Evolutionary conservation across 2,329 filamentous ascomycete genomes (phyloP), one percentile per base, ranked within the genome.

Genomic region (Xylaria sp.): DNA sequence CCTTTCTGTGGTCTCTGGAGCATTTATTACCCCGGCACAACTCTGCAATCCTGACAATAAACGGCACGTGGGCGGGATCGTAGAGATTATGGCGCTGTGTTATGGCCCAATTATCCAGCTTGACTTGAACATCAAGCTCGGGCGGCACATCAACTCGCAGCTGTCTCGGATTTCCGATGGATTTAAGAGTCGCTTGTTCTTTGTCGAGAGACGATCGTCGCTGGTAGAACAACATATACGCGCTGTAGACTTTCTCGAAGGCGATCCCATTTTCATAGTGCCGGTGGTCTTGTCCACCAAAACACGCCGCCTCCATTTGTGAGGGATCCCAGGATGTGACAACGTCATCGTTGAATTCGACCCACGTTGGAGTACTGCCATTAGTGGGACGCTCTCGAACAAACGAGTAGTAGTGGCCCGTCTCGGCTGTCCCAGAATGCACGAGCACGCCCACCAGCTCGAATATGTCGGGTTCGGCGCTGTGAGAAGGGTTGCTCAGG

Each of bases 191-290:
- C 34, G 79, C 74, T 66, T 83, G 80, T 60, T 83, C 81, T 13
- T 74, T 73, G 16, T 79, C 77, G 58, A 92, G 79, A 3, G 84
- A 83, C 0, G 87, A 87, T 2, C 86, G 83, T 53, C 94, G 86
- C 72, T 97, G 90, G 72, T 99, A 99, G 73, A 99, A 97, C 7
- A 99, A 81, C 90, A 99, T 97, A 73, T 99, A 99, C 10, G 93
- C 94, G 72, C 91, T 97, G 78, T 88, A 88, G 3, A 83, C 82
- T 73, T 92, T 93, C 67, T 87, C 83, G 64, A 81, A 85, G 0
- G 78, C 66, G 16, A 79, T 71, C 61, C 76, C 76, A 67, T 77
- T 69, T 61, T 82, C 76, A 68, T 79, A 76, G 63, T 80, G 67
- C 7, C 81, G 77, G 59, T 80, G 81, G 60, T 88, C 86, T 3